Conservation (phyloP, 1,284 basidiomycete genomes). For the Leccinum cinnamomeum region DNA sequence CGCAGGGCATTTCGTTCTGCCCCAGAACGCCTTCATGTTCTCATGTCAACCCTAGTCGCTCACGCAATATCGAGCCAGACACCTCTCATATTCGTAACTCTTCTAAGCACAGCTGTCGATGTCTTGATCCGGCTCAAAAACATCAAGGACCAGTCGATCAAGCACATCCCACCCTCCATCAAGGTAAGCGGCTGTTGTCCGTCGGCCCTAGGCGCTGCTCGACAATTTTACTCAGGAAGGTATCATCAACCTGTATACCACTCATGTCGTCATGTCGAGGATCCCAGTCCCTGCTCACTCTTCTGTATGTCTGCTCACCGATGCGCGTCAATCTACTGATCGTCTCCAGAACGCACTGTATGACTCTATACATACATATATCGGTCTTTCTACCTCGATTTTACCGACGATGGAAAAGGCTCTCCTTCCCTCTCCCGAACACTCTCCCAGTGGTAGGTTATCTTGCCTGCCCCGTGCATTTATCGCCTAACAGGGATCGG, state of each 20-base stretch:
- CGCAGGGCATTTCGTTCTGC: slow-evolving; percentile 64
- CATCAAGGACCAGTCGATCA: slow-evolving; percentile 42
- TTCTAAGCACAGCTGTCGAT: slow-evolving; percentile 62
- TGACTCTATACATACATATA: slow-evolving; percentile 58
- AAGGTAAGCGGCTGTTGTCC: slow-evolving; percentile 17
- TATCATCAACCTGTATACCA: slow-evolving; percentile 54
- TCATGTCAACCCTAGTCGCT: slow-evolving; percentile 52
- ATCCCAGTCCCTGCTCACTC: slow-evolving; percentile 48
- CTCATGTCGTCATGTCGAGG: slow-evolving; percentile 59
- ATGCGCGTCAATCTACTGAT: slow-evolving; percentile 10
- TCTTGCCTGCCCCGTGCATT: not conserved
- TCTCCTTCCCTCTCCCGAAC: slow-evolving; percentile 71
- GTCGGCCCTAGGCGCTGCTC: not conserved
- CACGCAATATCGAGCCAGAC: slow-evolving; percentile 50
- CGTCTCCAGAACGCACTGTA: slow-evolving; percentile 46
- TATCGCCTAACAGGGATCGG: slow-evolving; percentile 61
- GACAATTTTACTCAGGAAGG: slow-evolving; percentile 40
- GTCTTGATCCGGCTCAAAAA: slow-evolving; percentile 62
- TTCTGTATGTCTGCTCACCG: slow-evolving; percentile 39
- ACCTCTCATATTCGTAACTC: slow-evolving; percentile 48
- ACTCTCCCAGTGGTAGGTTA: slow-evolving; percentile 56
- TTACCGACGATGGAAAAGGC: slow-evolving; percentile 74
- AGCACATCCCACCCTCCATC: slow-evolving; percentile 19
- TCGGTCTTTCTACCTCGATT: slow-evolving; percentile 49
- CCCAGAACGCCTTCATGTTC: slow-evolving; percentile 44